Evolutionary conservation across 805 yeast genomes (phyloP).

Genomic region (Starmerella stellata): DNA sequence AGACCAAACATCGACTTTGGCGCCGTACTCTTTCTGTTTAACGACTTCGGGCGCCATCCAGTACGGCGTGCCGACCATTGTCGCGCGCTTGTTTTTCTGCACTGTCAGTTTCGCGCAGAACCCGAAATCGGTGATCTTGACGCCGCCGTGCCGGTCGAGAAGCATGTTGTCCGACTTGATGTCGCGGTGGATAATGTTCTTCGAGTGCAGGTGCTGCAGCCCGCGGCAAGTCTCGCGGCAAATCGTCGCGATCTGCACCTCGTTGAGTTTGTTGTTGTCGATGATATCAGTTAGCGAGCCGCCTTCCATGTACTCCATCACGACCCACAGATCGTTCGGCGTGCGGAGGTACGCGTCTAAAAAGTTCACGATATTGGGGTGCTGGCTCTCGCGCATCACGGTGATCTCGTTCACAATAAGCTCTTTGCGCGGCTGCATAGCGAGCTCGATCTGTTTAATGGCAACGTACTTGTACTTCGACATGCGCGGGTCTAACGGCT

Average conservation of each 20-base stretch:
- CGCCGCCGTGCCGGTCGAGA: conserved; percentile 62
- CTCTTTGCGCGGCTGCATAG: conserved; percentile 85
- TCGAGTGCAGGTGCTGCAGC: conserved; percentile 73
- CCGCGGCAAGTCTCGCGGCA: conserved; percentile 85
- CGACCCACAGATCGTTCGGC: conserved; percentile 70
- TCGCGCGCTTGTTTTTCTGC: conserved; percentile 52
- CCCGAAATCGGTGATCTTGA: conserved; percentile 87
- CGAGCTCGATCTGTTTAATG: conserved; percentile 85
- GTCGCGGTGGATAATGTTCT: conserved; percentile 88
- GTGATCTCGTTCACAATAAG: conserved; percentile 85
- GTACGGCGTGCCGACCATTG: conserved; percentile 78
- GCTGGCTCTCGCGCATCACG: conserved; percentile 92
- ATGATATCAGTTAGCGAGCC: conserved; percentile 93
- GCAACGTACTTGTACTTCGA: conserved; percentile 41
- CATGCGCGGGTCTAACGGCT: conserved; percentile 26
- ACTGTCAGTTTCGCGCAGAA: conserved; percentile 69
- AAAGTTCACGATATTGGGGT: conserved; percentile 86
- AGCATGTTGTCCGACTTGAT: conserved; percentile 91
- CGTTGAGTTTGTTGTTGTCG: conserved; percentile 66
- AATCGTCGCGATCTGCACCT: conserved; percentile 79
- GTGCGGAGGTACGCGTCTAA: conserved; percentile 65
- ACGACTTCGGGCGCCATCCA: conserved; percentile 89
- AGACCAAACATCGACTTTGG: conserved; percentile 70
- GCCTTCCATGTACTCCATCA: conserved; percentile 99
- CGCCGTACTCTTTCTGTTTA: conserved; percentile 60